Conservation (phyloP, 2,329 filamentous ascomycete genomes). For the Aspergillus sp. region DNA sequence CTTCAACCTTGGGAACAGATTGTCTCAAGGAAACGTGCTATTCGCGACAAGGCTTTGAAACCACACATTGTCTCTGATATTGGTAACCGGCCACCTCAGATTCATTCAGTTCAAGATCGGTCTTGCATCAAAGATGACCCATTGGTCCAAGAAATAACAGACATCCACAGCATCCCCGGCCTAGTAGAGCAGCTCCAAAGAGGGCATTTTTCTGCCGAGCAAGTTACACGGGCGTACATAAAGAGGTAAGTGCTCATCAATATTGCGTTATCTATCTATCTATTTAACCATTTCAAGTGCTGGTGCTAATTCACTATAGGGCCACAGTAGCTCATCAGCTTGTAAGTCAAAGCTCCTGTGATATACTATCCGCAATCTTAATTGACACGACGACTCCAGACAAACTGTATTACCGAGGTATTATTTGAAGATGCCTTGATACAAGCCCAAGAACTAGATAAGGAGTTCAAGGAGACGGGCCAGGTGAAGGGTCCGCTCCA, state of each 20-base stretch:
- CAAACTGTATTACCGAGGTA: conserved; percentile 39
- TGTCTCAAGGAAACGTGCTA: conserved; percentile 27
- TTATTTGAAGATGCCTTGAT: conserved; percentile 35
- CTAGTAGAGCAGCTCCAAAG: conserved; percentile 22
- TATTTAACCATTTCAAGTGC: background rate
- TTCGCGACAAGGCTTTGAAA: conserved; percentile 27
- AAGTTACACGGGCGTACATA: conserved; percentile 33
- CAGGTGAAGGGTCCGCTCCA: conserved; percentile 52
- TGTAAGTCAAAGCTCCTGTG: conserved; percentile 10
- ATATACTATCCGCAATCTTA: background rate
- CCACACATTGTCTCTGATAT: conserved; percentile 29
- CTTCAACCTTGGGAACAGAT: conserved; percentile 30
- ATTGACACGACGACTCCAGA: conserved; percentile 20
- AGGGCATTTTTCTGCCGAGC: conserved; percentile 28
- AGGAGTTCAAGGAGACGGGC: conserved; percentile 27
- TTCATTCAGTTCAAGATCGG: conserved; percentile 24
- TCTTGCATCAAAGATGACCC: conserved; percentile 24
- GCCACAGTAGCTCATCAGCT: conserved; percentile 32
- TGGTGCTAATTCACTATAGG: conserved; percentile 10
- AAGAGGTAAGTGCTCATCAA: conserved; percentile 25
- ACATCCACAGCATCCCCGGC: conserved; percentile 27
- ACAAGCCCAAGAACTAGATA: conserved; percentile 33
- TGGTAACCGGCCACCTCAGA: conserved; percentile 22
- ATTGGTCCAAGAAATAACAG: conserved; percentile 28
- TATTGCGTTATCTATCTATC: no score